These are phyloP conservation scores for Apium graveolens DNA, from an alignment of 129 eudicot species.

Conservation along the genomic window DNA sequence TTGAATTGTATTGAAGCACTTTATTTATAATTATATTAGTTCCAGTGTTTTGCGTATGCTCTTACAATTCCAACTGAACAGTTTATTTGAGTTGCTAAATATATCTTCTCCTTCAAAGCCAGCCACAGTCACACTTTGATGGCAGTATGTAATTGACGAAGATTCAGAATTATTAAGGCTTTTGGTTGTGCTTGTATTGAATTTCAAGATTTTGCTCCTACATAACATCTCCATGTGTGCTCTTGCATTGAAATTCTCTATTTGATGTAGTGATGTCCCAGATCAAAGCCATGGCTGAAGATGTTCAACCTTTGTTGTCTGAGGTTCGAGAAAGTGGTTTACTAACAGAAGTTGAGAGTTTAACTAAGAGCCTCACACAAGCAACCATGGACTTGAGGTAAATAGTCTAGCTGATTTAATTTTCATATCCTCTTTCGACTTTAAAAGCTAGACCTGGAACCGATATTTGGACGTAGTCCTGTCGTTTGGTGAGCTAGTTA, in stretches of 20 bases:
- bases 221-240: conserved; percentile 7
- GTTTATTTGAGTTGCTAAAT: background rate
- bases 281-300: conserved; percentile 91
- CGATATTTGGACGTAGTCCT: background rate
- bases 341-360: conserved; percentile 78
- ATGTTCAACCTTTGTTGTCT: conserved; percentile 78
- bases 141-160: background rate
- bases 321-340: conserved; percentile 84
- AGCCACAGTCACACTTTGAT: background rate
- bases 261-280: conserved; percentile 59
- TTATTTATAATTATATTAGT: background rate
- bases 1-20: too few relatives aligned
- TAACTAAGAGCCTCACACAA: conserved; percentile 87
- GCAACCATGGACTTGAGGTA: conserved; percentile 82
- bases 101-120: background rate
- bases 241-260: conserved; percentile 21
- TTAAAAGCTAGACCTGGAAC: background rate
- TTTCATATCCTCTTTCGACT: background rate
- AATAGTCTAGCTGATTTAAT: background rate
- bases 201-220: background rate
- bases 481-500: background rate
- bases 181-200: conserved; percentile 3
- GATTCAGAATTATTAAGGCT: background rate
- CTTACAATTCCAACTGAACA: background rate
- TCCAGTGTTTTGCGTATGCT: background rate